A percentile compares a stretch with the other conserved stretches of the same genome.
Conservation (phyloP, 805 yeast species). For the Starmerella bombi region DNA sequence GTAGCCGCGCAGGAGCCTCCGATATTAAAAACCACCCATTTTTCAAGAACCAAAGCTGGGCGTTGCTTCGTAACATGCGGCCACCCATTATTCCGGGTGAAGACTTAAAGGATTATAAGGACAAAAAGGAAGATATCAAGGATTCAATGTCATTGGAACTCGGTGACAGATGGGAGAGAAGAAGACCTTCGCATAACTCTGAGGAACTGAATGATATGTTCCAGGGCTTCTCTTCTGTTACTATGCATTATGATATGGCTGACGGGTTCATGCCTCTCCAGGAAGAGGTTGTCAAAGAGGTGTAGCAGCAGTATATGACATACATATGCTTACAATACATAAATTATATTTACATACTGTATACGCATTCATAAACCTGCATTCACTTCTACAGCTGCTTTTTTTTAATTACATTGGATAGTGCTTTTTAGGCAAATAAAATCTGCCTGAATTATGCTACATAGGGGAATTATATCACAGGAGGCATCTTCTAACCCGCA, state of each 20-base stretch:
- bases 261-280: conserved; percentile 6
- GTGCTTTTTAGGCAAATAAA: too few relatives aligned
- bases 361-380: too few relatives aligned
- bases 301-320: neutral
- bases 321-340: neutral
- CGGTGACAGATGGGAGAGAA: conserved; percentile 21
- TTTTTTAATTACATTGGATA: too few relatives aligned
- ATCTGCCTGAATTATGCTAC: too few relatives aligned
- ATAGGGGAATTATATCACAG: too few relatives aligned
- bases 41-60: conserved; percentile 91
- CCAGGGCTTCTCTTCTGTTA: conserved; percentile 21
- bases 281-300: conserved; percentile 8
- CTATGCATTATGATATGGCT: conserved; percentile 21
- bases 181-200: conserved; percentile 18
- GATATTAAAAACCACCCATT: conserved; percentile 86
- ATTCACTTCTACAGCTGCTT: too few relatives aligned
- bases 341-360: too few relatives aligned
- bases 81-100: conserved; percentile 94
- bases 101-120: conserved; percentile 12
- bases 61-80: conserved; percentile 74
- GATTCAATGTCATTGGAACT: conserved; percentile 21
- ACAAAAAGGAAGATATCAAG: conserved; percentile 7
- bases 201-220: conserved; percentile 20
- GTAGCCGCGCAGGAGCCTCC: conserved; percentile 88
- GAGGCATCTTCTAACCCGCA: too few relatives aligned